Evolutionary conservation across 768 basidiomycete genomes (phyloP).

Genomic region (Stropharia rugosoannulata): DNA sequence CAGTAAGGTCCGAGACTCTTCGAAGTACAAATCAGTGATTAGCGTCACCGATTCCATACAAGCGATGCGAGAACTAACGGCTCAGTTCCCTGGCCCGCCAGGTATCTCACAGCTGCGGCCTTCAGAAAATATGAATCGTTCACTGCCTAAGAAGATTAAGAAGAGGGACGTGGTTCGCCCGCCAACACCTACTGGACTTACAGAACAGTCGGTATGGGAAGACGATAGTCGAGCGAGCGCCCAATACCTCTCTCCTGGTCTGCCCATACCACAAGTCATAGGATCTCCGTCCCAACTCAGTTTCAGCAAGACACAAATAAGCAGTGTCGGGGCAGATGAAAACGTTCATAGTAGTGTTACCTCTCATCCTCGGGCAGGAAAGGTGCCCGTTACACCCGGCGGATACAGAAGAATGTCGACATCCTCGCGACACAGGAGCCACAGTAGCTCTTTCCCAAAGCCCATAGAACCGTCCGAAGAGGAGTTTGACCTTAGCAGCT

Average conservation of each 20-base stretch:
- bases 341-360: background rate
- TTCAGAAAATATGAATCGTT: background rate
- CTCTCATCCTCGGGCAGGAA: constrained; percentile 1
- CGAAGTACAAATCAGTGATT: constrained; percentile 16
- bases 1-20: background rate
- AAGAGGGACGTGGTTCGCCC: background rate
- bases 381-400: constrained; percentile 1
- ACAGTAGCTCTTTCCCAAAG: background rate
- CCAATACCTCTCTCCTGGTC: constrained; percentile 8
- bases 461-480: constrained; percentile 1
- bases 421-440: background rate
- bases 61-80: constrained; percentile 49
- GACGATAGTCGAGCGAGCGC: constrained; percentile 11
- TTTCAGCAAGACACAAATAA: constrained; percentile 2
- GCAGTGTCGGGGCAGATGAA: background rate
- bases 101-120: constrained; percentile 26
- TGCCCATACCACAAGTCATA: constrained; percentile 11
- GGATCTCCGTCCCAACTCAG: constrained; percentile 18
- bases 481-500: background rate
- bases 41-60: constrained; percentile 39
- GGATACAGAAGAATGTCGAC: constrained; percentile 3
- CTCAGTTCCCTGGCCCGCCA: constrained; percentile 54
- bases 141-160: background rate
- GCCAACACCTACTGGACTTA: background rate
- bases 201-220: constrained; percentile 8